phyloP scores from a whole-genome alignment of 768 basidiomycete species.

The Panaeolus papilionaceus region DNA sequence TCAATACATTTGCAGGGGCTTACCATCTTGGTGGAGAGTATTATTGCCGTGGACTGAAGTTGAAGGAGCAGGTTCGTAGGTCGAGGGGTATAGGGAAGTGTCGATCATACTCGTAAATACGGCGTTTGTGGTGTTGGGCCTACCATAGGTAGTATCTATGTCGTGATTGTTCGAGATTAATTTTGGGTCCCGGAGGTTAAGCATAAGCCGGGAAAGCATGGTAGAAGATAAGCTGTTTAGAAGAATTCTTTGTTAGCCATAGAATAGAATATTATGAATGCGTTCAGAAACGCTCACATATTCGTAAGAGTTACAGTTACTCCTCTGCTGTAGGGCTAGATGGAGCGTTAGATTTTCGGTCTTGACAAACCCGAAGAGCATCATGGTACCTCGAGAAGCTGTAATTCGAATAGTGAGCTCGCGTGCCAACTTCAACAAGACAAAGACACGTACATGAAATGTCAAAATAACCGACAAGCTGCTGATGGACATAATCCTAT shows the following conservation, averaged over 20 bases:
- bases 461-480: conserved; percentile 29
- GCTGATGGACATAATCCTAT: conserved; percentile 31
- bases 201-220: conserved; percentile 39
- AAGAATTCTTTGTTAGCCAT: neutral
- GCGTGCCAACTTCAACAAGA: neutral
- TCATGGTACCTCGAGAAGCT: neutral
- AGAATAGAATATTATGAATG: neutral
- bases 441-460: conserved; percentile 28
- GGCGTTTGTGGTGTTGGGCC: neutral
- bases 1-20: neutral
- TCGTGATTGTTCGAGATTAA: conserved; percentile 19
- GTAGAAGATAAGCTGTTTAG: conserved; percentile 34
- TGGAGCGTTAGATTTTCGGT: neutral
- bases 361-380: too few relatives aligned
- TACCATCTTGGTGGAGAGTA: neutral
- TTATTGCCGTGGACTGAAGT: neutral
- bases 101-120: conserved; percentile 11
- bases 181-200: conserved; percentile 38
- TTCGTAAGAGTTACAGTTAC: conserved; percentile 12
- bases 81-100: conserved; percentile 8
- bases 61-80: conserved; percentile 24
- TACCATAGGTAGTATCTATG: neutral
- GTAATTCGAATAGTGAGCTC: neutral
- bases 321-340: neutral
- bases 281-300: neutral